phyloP scores from a whole-genome alignment of 352 stramenopile species.

The Globisporangium carolinianum region DNA sequence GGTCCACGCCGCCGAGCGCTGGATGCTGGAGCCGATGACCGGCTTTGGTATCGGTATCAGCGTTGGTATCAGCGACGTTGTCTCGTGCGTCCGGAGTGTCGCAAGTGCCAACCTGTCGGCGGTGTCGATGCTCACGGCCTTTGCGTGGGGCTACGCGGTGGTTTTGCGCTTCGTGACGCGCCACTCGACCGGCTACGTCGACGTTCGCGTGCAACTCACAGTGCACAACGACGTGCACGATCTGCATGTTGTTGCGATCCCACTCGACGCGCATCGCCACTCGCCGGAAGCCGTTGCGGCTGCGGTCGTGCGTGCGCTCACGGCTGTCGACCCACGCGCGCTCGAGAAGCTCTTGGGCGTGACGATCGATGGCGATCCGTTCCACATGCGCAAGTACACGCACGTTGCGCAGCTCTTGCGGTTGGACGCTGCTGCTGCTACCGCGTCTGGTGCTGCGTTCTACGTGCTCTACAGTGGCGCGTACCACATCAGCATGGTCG shows the following conservation, averaged over 20 bases:
- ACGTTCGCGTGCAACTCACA: constrained; percentile 30
- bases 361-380: too few species aligned
- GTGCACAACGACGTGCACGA: constrained; percentile 42
- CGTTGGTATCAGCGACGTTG: constrained; percentile 10
- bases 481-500: constrained; percentile 32
- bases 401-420: too few species aligned
- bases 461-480: constrained; percentile 35
- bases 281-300: constrained; percentile 19
- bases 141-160: constrained; percentile 36
- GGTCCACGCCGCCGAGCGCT: constrained; percentile 25
- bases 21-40: constrained; percentile 16
- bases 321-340: constrained; percentile 20
- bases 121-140: constrained; percentile 26
- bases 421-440: constrained; percentile 1
- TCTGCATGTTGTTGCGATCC: constrained; percentile 32
- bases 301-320: constrained; percentile 22
- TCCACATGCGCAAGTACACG: too few species aligned
- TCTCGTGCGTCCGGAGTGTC: constrained; percentile 25
- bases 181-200: constrained; percentile 30
- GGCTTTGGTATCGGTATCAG: background rate
- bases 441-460: constrained; percentile 16
- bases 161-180: constrained; percentile 29
- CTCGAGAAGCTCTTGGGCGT: constrained; percentile 1
- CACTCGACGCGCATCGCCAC: constrained; percentile 27
- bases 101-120: constrained; percentile 27